Base-by-base conservation (phyloP, 202 grass and related monocot genomes). In the Schoenoplectus tabernaemontani region DNA sequence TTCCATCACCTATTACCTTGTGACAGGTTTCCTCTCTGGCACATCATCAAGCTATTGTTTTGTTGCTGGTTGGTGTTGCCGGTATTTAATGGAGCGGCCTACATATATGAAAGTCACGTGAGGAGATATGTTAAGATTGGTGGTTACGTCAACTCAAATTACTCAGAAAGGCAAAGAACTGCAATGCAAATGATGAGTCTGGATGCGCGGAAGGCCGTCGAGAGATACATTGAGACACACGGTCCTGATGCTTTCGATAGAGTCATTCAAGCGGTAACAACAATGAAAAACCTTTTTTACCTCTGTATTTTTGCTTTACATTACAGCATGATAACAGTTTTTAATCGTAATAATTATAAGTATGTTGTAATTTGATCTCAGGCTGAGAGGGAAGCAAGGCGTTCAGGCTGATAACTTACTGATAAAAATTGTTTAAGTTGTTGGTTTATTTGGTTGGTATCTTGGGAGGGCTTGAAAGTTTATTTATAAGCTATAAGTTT, bases 31-130 rank as follows among this genome's bases (percentile, higher is more conserved):
- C 96, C 96, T 33, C 76, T 89, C 15, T 99, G 92, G 96, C 86
- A 85, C 4, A 91, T 91, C 92, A 85, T 99, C 85, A 99, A 99
- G 82, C 90, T 99, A 11, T 67, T 96, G 9, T 89, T 99, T 76
- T 95, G 92, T 81, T 83, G 87, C 70, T 99, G 96, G 96, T 72
- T 99, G 90, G 96, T 99, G 85, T 86, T 99, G 9, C 96, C 96
- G 1, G 88, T 92, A 34, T 99, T 99, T 74, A 99, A 99, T 54
- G 96, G 96, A 50, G 96, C 96, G 15, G 96, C 96, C 0, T 99
- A 99, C 83, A 91, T 99, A 82, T 91, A 99, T 78, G 90, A 93
- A 80, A 73, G 84, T 5, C 75, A 89, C 57, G 90, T 99, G 69
- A 82, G 96, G 30, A 89, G 82, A 23, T 96, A 96, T 82, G 88